Evolutionary conservation across 129 eudicot species (phyloP), one percentile per base, ranked within the genome.

Genomic region (Erigeron canadensis): DNA sequence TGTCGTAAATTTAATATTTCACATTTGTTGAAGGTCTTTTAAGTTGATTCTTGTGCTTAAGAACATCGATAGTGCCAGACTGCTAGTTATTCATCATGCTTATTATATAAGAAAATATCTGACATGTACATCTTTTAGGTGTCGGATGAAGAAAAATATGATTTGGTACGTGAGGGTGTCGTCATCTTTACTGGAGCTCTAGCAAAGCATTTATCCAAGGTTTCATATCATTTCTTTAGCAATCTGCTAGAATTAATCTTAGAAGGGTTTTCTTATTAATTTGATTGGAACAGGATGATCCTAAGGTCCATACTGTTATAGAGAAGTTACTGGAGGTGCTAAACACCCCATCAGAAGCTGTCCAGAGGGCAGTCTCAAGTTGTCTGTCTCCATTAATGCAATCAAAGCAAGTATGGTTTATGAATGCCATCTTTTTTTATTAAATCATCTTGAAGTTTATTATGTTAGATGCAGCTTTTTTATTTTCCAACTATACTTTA

Each of bases 331-430:
- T 95, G 80, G 99, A 90, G 45, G 99, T 95, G 71, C 63, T 95
- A 69, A 90, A 95, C 74, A 95, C 99, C 58, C 99, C 99, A 47
- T 95, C 99, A 42, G 99, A 95, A 87, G 91, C 99, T 80, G 99
- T 95, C 66, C 99, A 95, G 74, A 83, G 97, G 75, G 99, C 99
- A 80, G 99, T 95, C 60, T 90, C 99, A 46, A 59, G 84, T 69
- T 95, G 99, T 77, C 90, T 95, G 46, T 87, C 99, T 72, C 99
- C 99, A 28, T 74, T 95, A 39, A 86, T 90, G 99, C 83, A 82
- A 69, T 90, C 99, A 38, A 95, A 95, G 75, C 87, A 90, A 83
- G 99, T 90, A 84, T 68, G 82, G 70, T 8, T 48, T 13, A 16
- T 28, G 10, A 42, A 18, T 43, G 7, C 8, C 23, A 16, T 53